These are phyloP conservation scores for Candida rishiriensis DNA, from an alignment of 805 yeast genomes.

Conservation along the genomic window DNA sequence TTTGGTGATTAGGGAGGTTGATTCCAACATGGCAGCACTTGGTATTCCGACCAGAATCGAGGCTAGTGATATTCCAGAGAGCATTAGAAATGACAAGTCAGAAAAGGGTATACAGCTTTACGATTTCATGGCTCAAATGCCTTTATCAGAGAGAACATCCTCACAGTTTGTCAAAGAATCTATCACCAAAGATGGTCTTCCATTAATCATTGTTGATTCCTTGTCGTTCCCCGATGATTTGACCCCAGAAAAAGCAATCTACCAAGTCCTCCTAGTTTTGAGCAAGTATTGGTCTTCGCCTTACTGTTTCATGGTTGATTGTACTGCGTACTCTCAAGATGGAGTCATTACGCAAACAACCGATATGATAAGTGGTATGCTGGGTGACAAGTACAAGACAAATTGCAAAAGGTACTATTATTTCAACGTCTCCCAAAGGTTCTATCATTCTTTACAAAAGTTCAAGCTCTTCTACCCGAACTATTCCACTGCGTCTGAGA, in stretches of 20 bases:
- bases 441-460: constrained; percentile 12
- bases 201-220: constrained; percentile 54
- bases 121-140: constrained; percentile 70
- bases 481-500: constrained; percentile 5
- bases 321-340: constrained; percentile 48
- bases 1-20: constrained; percentile 38
- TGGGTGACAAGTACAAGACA: constrained; percentile 45
- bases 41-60: constrained; percentile 59
- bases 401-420: constrained; percentile 54
- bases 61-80: constrained; percentile 53
- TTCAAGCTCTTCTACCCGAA: constrained; percentile 5
- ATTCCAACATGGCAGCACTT: constrained; percentile 39
- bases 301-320: constrained; percentile 60
- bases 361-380: constrained; percentile 26
- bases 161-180: constrained; percentile 54
- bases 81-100: constrained; percentile 42
- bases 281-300: constrained; percentile 69
- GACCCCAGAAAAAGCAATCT: constrained; percentile 50
- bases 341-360: constrained; percentile 6
- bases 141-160: constrained; percentile 48
- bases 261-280: constrained; percentile 57
- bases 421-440: constrained; percentile 41
- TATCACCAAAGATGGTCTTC: constrained; percentile 68
- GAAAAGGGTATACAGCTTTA: constrained; percentile 49
- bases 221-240: constrained; percentile 32